Evolutionary conservation across 1,284 basidiomycete genomes (phyloP).

Genomic region (Sphagnurus paluster): DNA sequence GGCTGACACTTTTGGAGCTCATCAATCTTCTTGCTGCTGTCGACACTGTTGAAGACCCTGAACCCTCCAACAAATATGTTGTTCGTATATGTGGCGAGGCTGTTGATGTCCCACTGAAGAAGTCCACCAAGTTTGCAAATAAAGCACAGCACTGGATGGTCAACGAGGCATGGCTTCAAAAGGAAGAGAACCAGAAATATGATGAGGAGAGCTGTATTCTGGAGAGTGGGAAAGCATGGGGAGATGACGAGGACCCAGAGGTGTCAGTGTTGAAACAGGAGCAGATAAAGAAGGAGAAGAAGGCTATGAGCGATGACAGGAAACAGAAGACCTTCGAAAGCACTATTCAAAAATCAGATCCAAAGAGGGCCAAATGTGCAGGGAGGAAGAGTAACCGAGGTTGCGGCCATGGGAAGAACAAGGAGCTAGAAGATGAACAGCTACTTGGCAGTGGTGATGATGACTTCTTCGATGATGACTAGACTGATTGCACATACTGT

Average conservation of each 20-base stretch:
- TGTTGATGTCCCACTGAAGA: background rate
- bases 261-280: background rate
- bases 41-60: background rate
- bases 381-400: slow-evolving; percentile 1
- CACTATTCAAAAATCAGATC: background rate
- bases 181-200: background rate
- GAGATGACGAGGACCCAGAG: slow-evolving; percentile 12
- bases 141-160: slow-evolving; percentile 9
- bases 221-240: slow-evolving; percentile 6
- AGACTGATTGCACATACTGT: too few relatives aligned
- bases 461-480: slow-evolving; percentile 1
- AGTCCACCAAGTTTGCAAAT: slow-evolving; percentile 2
- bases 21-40: slow-evolving; percentile 1
- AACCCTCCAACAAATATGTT: background rate
- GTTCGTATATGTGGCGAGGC: background rate
- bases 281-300: background rate
- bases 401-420: background rate
- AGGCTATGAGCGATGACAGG: background rate
- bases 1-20: background rate
- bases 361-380: background rate
- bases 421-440: background rate
- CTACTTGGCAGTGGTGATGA: too few relatives aligned
- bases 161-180: slow-evolving; percentile 5
- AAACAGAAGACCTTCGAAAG: background rate
- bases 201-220: slow-evolving; percentile 4